Conservation (phyloP, 129 eudicot species). For the Saposhnikovia divaricata region DNA sequence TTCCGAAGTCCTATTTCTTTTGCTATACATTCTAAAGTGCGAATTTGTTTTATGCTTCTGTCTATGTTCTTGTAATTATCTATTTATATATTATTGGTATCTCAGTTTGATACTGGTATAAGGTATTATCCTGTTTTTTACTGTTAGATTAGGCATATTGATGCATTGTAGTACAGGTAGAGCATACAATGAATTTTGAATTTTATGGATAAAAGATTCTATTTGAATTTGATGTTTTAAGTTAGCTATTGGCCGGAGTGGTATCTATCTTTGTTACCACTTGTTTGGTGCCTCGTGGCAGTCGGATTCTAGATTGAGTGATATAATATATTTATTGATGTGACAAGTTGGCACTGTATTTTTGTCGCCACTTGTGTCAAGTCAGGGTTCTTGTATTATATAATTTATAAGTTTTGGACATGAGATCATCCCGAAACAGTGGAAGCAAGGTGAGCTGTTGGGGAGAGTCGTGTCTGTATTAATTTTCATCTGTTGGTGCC, state of each 20-base stretch:
- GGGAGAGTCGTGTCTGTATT: not conserved
- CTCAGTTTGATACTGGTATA: not conserved
- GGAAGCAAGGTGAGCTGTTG: not conserved
- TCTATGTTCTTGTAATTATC: not conserved
- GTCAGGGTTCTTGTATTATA: not conserved
- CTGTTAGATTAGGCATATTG: not conserved
- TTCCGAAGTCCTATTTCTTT: not conserved
- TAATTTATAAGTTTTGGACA: not conserved
- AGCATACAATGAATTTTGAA: not conserved
- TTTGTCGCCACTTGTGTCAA: not conserved
- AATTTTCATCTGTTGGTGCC: not conserved
- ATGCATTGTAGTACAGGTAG: not conserved
- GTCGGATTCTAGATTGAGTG: not conserved
- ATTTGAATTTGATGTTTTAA: not conserved
- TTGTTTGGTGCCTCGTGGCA: slow-evolving; percentile 2
- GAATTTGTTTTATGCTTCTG: not conserved
- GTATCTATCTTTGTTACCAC: not conserved
- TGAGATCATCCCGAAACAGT: not conserved
- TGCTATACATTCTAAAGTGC: not conserved
- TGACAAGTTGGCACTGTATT: not conserved
- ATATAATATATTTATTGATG: not conserved
- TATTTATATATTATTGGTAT: not conserved
- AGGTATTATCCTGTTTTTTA: not conserved
- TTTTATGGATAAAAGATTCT: not conserved
- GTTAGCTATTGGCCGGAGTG: not conserved